These are phyloP conservation scores for Malus sylvestris DNA, from an alignment of 306 rosid species.

Conservation along the genomic window DNA sequence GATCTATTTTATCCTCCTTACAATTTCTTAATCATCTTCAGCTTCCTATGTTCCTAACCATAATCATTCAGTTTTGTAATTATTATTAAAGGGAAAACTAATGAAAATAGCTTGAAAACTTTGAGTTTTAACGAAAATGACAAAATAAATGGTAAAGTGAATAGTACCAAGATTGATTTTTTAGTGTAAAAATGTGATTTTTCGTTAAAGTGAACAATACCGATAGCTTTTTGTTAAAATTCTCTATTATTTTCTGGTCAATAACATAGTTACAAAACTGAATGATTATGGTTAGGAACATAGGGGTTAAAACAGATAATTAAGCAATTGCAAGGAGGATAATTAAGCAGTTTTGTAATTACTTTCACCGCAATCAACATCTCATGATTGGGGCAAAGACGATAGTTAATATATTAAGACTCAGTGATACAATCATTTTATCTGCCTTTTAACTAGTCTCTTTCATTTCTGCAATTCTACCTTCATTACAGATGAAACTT, in stretches of 20 bases:
- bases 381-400: slow-evolving; percentile 3
- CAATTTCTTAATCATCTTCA: slow-evolving; percentile 14
- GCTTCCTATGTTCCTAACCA: slow-evolving; percentile 8
- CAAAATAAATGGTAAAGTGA: too few relatives aligned
- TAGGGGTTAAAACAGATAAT: background rate
- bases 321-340: too few relatives aligned
- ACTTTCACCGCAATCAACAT: background rate
- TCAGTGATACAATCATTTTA: background rate
- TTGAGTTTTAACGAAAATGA: too few relatives aligned
- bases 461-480: background rate
- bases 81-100: too few relatives aligned
- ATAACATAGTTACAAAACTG: slow-evolving; percentile 1
- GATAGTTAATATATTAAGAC: background rate
- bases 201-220: too few relatives aligned
- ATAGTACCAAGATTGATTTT: too few relatives aligned
- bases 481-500: background rate
- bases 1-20: background rate
- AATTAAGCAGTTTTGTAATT: too few relatives aligned
- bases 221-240: too few relatives aligned
- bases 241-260: too few relatives aligned
- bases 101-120: too few relatives aligned
- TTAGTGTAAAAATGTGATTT: too few relatives aligned
- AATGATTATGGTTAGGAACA: slow-evolving; percentile 6
- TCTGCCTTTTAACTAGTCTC: background rate
- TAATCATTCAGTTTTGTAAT: slow-evolving; percentile 12